Conservation (phyloP, 441 rosid species). For the Syzygium syzygioides region DNA sequence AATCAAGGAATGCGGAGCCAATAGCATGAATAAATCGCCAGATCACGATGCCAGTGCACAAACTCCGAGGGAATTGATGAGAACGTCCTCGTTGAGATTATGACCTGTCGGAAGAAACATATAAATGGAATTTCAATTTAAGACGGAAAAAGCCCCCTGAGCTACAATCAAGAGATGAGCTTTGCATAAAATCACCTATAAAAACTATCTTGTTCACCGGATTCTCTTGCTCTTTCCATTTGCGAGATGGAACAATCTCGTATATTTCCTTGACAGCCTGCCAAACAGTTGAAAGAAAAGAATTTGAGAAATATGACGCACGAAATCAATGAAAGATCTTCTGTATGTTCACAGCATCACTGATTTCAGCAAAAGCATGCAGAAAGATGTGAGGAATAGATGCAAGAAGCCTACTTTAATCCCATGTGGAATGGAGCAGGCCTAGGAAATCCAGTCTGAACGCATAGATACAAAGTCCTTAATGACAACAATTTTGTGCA, state of each 20-base stretch:
- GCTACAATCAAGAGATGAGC: neutral
- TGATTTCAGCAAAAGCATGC: neutral
- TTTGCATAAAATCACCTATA: slow-evolving; percentile 44
- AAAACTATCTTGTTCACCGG: slow-evolving; percentile 69
- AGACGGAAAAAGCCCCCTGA: neutral
- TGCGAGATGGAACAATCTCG: slow-evolving; percentile 74
- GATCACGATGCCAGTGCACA: slow-evolving; percentile 16
- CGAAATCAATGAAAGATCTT: neutral
- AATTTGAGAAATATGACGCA: neutral
- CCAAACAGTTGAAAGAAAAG: slow-evolving; percentile 12
- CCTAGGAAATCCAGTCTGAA: neutral
- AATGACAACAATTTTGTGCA: neutral
- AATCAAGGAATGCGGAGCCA: neutral
- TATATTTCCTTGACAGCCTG: slow-evolving; percentile 97
- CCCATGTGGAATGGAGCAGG: neutral
- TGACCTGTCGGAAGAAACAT: slow-evolving; percentile 34
- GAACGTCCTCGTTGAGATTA: slow-evolving; percentile 45
- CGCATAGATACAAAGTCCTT: neutral
- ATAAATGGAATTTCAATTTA: neutral
- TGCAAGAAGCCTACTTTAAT: neutral
- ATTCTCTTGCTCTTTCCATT: slow-evolving; percentile 64
- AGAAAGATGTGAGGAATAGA: neutral
- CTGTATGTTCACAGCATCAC: neutral
- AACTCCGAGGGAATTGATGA: slow-evolving; percentile 32
- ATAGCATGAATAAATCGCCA: neutral